Evolutionary conservation across 2,329 filamentous ascomycete genomes (phyloP).

Genomic region (Colletotrichum sublineola): DNA sequence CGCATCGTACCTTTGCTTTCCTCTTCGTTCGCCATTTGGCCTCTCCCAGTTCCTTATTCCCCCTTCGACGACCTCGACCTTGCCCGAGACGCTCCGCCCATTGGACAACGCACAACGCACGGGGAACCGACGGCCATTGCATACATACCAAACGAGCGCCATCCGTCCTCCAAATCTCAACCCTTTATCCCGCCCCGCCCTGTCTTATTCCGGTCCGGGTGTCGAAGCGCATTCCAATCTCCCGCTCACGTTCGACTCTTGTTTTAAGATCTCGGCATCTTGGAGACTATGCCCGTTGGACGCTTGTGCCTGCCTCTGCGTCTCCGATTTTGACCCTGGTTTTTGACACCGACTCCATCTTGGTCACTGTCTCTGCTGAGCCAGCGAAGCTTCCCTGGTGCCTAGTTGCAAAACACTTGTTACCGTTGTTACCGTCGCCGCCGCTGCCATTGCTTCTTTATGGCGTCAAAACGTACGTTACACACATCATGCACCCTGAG

Average conservation of each 20-base stretch:
- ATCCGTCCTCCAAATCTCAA: neutral
- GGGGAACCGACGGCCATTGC: neutral
- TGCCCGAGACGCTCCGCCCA: neutral
- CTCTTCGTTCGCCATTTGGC: neutral
- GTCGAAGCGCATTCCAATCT: conserved; percentile 18
- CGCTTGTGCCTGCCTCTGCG: conserved; percentile 31
- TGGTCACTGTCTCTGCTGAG: conserved; percentile 10
- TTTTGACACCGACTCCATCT: neutral
- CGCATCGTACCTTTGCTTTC: conserved; percentile 10
- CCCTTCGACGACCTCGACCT: neutral
- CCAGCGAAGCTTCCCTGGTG: conserved; percentile 19
- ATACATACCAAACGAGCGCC: conserved; percentile 10
- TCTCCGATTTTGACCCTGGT: neutral
- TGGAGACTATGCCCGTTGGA: conserved; percentile 39
- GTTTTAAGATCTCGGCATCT: conserved; percentile 5
- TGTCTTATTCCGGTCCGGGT: neutral
- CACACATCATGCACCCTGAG: conserved; percentile 25
- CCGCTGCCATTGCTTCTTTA: conserved; percentile 40
- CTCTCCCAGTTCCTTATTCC: conserved; percentile 11
- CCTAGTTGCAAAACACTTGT: conserved; percentile 23
- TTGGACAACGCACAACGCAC: neutral
- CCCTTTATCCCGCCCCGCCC: neutral
- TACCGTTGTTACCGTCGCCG: conserved; percentile 7
- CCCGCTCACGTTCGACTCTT: neutral
- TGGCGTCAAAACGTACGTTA: conserved; percentile 44